These are phyloP conservation scores for Russula emetica DNA, from an alignment of 768 basidiomycete genomes.

Conservation along the genomic window DNA sequence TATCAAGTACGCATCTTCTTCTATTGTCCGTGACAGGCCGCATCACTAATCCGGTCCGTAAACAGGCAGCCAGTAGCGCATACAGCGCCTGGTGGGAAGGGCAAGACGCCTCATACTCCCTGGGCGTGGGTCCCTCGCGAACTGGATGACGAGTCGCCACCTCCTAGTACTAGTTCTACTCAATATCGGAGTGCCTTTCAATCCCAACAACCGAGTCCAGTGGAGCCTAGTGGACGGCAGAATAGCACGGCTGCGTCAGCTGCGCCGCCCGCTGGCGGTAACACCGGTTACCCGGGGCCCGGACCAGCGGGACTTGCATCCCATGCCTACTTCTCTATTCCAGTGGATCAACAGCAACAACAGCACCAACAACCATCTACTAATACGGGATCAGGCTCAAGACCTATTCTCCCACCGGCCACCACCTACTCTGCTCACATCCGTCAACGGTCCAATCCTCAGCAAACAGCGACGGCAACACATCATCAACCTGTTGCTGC, in stretches of 20 bases:
- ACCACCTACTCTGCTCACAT: conserved; percentile 25
- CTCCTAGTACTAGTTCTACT: conserved; percentile 16
- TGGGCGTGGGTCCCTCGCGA: conserved; percentile 67
- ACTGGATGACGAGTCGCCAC: conserved; percentile 36
- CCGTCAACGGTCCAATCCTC: conserved; percentile 25
- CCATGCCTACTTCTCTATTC: conserved; percentile 17
- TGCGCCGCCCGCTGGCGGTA: background rate
- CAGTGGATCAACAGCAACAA: conserved; percentile 16
- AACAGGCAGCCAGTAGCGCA: conserved; percentile 6
- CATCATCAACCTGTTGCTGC: background rate
- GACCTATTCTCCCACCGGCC: conserved; percentile 19
- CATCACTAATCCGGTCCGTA: background rate
- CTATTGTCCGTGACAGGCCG: background rate
- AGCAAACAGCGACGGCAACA: conserved; percentile 14
- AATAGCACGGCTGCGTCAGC: background rate
- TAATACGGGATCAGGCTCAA: background rate
- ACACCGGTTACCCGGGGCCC: conserved; percentile 19
- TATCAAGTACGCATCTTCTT: conserved; percentile 46
- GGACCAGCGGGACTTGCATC: conserved; percentile 22
- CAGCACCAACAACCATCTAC: background rate
- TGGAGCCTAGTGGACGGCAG: conserved; percentile 3
- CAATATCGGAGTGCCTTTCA: conserved; percentile 23
- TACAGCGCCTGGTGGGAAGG: conserved; percentile 20
- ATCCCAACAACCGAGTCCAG: conserved; percentile 24
- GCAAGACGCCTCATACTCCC: conserved; percentile 50